These are phyloP conservation scores for Saccharomyces paradoxus DNA, from an alignment of 805 yeast genomes.

Conservation along the genomic window DNA sequence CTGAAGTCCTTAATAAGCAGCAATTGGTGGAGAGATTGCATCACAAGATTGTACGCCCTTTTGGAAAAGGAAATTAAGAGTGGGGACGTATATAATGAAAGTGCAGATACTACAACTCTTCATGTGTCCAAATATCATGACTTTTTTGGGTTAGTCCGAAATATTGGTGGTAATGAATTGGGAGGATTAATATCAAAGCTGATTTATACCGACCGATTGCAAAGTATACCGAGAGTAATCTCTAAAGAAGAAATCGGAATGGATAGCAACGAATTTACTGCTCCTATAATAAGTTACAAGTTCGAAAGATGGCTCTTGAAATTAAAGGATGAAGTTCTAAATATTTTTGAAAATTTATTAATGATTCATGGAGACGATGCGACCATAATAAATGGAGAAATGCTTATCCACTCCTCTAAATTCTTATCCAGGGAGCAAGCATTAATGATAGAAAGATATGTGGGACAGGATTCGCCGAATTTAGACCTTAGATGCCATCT, in stretches of 20 bases:
- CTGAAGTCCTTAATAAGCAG: background rate
- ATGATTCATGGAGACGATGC: constrained; percentile 13
- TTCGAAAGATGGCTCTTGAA: constrained; percentile 20
- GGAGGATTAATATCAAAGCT: constrained; percentile 18
- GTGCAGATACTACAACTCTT: constrained; percentile 1
- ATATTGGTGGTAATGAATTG: constrained; percentile 21
- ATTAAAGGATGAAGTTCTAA: constrained; percentile 39
- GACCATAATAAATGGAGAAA: constrained; percentile 16
- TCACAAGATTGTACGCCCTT: constrained; percentile 17
- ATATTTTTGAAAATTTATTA: constrained; percentile 40
- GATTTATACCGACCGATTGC: constrained; percentile 15
- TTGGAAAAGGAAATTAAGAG: constrained; percentile 16
- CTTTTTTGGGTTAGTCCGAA: constrained; percentile 21
- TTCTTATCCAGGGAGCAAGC: constrained; percentile 32
- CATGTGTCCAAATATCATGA: constrained; percentile 13
- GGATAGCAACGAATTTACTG: constrained; percentile 1
- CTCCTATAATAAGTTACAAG: constrained; percentile 6
- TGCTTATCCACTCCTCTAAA: constrained; percentile 18
- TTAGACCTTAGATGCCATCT: constrained; percentile 8
- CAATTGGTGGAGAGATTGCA: constrained; percentile 25
- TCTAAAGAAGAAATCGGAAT: constrained; percentile 19
- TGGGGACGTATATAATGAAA: constrained; percentile 4
- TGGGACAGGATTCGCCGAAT: constrained; percentile 19
- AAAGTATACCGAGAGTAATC: constrained; percentile 21
- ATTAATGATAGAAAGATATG: constrained; percentile 17